Conservation (phyloP, 108 stramenopile species). For the Pelagomonas calceolata region DNA sequence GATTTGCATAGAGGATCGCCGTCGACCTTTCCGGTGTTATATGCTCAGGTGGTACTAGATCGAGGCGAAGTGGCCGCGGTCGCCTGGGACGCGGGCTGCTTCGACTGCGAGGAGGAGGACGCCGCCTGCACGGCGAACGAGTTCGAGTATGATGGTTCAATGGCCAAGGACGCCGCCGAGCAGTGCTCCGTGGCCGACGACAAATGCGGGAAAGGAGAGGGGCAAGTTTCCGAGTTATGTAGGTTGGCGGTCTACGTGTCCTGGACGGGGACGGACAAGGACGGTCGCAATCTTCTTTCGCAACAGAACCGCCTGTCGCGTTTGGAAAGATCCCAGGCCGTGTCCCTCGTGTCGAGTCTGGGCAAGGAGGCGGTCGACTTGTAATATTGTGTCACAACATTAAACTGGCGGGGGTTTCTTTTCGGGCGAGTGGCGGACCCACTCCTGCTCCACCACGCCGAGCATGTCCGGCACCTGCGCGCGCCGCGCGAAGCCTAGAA, state of each 20-base stretch:
- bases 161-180: neutral
- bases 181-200: neutral
- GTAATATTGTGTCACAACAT: no score
- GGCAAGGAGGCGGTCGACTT: no score
- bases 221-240: neutral
- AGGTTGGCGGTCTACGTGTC: neutral
- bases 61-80: neutral
- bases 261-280: neutral
- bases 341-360: neutral
- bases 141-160: neutral
- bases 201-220: neutral
- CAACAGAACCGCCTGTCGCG: neutral
- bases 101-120: neutral
- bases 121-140: neutral
- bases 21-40: no score
- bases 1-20: neutral
- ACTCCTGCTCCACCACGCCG: no score
- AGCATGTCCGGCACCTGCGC: no score
- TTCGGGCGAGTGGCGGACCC: no score
- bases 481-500: no score
- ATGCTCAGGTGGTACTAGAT: no score
- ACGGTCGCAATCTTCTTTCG: neutral
- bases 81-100: neutral
- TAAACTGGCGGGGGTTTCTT: no score
- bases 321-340: neutral